Evolutionary conservation across 108 stramenopile species (phyloP), one percentile per base, ranked within the genome.

Genomic region (Seminavis robusta): DNA sequence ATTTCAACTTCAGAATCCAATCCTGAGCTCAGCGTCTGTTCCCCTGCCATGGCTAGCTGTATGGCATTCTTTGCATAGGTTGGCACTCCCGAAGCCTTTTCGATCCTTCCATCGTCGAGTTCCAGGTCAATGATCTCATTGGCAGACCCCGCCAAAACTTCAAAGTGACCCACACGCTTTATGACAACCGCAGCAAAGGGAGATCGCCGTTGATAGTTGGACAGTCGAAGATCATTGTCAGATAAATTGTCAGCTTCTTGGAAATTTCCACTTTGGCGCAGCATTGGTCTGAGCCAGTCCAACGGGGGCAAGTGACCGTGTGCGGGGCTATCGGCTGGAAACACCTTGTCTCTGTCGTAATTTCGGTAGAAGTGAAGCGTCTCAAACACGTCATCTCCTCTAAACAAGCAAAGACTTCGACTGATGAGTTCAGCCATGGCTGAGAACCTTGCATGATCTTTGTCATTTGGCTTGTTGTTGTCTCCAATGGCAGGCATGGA

Each of bases 261-360:
- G 23, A 41, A 42, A 47, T 71, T 64, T 10, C 80, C 80, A 63
- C 58, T 70, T 60, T 61, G 68, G 42, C 59, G 77, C 0, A 89
- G 51, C 65, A 83, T 80, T 1, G 83, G 56, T 25, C 77, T 74
- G 5, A 84, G 56, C 80, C 80, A 80, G 39, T 64, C 61, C 29
- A 56, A 67, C 2, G 88, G 88, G 47, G 82, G 81, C 17, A 90
- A 47, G 54, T 90, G 84, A 1, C 88, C 88, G 64, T 77, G 74
- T 0, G 69, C 57, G 37, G 79, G 66, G 21, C 51, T 58, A 28
- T 75, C 54, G 16, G 65, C 11, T 11, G 77, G 79, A 47, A 61
- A 50, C 4, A 90, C 71, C 2, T 33, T 44, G 15, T 69, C 63
- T 17, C 84, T 52, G 33, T 81, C 76, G 59, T 90, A 90, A 3